These are phyloP conservation scores for Solanum sitiens DNA, from an alignment of 257 asterid species.

Conservation along the genomic window DNA sequence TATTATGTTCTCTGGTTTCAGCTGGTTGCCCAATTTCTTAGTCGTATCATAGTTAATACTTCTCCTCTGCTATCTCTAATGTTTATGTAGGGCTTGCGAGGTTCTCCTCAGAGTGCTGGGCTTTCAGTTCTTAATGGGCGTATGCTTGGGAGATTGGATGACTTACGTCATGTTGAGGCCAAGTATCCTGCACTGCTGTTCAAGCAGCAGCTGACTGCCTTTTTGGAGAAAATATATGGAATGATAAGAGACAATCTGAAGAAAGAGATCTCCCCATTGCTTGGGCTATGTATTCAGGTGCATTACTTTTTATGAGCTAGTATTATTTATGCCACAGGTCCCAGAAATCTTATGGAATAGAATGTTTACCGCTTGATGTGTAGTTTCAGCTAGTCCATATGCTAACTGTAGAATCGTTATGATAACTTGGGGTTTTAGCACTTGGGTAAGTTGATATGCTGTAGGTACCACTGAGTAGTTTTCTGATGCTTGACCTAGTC, in stretches of 20 bases:
- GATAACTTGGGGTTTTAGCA: not conserved
- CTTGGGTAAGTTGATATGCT: not conserved
- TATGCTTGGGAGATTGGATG: slow-evolving; percentile 84
- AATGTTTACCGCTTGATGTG: not conserved
- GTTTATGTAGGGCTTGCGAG: slow-evolving; percentile 62
- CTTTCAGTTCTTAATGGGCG: slow-evolving; percentile 76
- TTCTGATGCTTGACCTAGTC: not conserved
- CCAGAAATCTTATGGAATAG: not conserved
- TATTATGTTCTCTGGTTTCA: slow-evolving; percentile 11
- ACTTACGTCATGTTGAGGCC: slow-evolving; percentile 96
- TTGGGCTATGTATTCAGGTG: slow-evolving; percentile 97
- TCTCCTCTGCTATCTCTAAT: slow-evolving; percentile 2
- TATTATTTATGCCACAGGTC: not conserved
- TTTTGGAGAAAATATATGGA: slow-evolving; percentile 97
- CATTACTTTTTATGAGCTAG: not conserved
- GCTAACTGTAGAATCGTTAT: not conserved
- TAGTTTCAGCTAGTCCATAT: not conserved
- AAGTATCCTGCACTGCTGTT: slow-evolving; percentile 96
- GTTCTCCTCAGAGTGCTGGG: slow-evolving; percentile 93
- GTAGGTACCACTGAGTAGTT: not conserved
- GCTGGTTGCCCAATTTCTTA: not conserved
- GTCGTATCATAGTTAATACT: slow-evolving; percentile 5
- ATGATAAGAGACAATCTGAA: slow-evolving; percentile 89
- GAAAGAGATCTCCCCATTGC: slow-evolving; percentile 94
- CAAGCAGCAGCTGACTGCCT: slow-evolving; percentile 99